Base-by-base conservation (phyloP, 768 basidiomycete species). In the Russula virescens region DNA sequence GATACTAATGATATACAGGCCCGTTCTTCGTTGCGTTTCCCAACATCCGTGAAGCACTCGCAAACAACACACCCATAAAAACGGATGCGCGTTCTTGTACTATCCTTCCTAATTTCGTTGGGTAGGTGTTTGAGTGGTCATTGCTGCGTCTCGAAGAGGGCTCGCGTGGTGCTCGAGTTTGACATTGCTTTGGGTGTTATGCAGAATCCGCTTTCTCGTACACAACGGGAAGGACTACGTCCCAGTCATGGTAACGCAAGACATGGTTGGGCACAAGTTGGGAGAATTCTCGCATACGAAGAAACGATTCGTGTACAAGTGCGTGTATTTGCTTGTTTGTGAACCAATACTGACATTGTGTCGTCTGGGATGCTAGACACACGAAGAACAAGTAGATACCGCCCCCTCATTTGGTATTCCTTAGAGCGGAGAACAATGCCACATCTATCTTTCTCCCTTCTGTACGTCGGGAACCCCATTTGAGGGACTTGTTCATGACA, bases 181-280 rank as follows among this genome's bases (percentile, higher is more conserved):
- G 54, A 35, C 13, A 19, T 26, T 28, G 3, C 43, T 35, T 28
- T 23, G 35, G 19, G 21, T 25, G 26, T 23, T 28, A 47, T n/a
- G 3, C 71, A 95, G 94, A 3, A 78, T 95, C 40, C 84, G 86
- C 43, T 98, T 99, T 73, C 76, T 90, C 74, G 92, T 99, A 2
- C 94, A 99, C 75, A 98, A 98, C 68, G 96, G 96, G 40, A 92
- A 87, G 75, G 84, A 91, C 69, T 96, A 93, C 73, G 61, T 87
- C 5, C 94, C 94, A 0, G 88, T 99, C 45, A 75, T 80, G 48
- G 81, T 99, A 66, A 94, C 91, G 4, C 92, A 95, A 72, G 96
- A 98, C 73, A 98, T 98, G 96, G 93, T 99, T 1, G 96, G 96
- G 0, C 95, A 99, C 73, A 99, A 99, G 74, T 75, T 98, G 56